These are phyloP conservation scores for Pholiota molesta DNA, from an alignment of 768 basidiomycete species.

Conservation along the genomic window DNA sequence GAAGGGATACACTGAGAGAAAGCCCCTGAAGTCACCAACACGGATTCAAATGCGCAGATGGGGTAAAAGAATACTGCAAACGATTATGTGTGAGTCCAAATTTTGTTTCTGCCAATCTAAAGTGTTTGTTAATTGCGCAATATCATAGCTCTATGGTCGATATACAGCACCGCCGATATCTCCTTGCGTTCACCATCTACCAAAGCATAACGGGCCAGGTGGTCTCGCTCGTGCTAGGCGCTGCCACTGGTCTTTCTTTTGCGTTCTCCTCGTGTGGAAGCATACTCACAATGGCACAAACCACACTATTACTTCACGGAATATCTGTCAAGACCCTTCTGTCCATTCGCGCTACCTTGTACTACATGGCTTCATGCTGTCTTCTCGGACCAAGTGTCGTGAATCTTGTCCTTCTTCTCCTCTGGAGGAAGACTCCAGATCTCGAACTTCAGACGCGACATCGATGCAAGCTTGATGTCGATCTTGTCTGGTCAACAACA, in stretches of 20 bases:
- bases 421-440: conserved; percentile 50
- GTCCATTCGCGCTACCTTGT: conserved; percentile 36
- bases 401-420: conserved; percentile 59
- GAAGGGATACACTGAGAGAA: conserved; percentile 29
- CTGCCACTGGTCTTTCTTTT: conserved; percentile 45
- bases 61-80: conserved; percentile 36
- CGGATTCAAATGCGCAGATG: conserved; percentile 32
- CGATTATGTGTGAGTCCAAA: conserved; percentile 38
- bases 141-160: conserved; percentile 55
- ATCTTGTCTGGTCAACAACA: conserved; percentile 64
- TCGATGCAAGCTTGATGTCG: conserved; percentile 66
- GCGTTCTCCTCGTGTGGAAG: conserved; percentile 43
- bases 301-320: conserved; percentile 38
- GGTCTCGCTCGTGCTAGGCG: conserved; percentile 52
- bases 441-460: conserved; percentile 37
- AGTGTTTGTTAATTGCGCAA: neutral
- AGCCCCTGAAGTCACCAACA: conserved; percentile 11
- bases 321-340: conserved; percentile 39
- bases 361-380: conserved; percentile 47
- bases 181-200: conserved; percentile 56
- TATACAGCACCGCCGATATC: conserved; percentile 70
- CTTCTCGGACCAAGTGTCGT: conserved; percentile 55
- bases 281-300: conserved; percentile 45
- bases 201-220: conserved; percentile 44
- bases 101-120: neutral